Evolutionary conservation across 768 basidiomycete species (phyloP).

Genomic region (Leucosporidium creatinivorum): DNA sequence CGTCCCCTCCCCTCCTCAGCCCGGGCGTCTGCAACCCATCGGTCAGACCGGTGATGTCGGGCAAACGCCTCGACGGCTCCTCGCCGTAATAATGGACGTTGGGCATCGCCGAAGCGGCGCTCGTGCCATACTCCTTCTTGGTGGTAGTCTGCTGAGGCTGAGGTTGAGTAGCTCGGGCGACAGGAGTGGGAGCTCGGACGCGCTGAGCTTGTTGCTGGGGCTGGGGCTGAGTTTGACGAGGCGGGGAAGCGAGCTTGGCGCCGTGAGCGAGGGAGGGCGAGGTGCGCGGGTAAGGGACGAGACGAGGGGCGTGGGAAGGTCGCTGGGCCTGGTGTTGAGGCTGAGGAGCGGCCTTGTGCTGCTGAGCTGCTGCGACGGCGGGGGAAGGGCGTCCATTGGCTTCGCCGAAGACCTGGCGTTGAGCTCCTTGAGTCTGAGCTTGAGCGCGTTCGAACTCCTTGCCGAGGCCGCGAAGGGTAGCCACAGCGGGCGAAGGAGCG

Average conservation of each 20-base stretch:
- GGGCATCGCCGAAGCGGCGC: neutral
- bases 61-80: constrained; percentile 16
- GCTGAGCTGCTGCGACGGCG: neutral
- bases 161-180: neutral
- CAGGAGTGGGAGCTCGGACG: neutral
- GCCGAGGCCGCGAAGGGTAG: neutral
- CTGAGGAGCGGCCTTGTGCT: neutral
- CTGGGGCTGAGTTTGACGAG: neutral
- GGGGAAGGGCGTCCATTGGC: neutral
- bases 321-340: neutral
- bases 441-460: neutral
- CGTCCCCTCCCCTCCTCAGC: neutral
- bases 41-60: constrained; percentile 35
- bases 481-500: neutral
- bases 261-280: neutral
- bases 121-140: neutral
- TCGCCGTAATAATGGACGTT: neutral
- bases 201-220: neutral
- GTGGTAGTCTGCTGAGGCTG: neutral
- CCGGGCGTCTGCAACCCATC: constrained; percentile 29
- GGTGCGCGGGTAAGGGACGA: neutral
- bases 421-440: neutral
- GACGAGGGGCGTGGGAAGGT: neutral
- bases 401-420: neutral
- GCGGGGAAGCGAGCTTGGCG: neutral